Conservation (phyloP, 1,284 basidiomycete genomes). For the Erythrobasidium hasegawianum region DNA sequence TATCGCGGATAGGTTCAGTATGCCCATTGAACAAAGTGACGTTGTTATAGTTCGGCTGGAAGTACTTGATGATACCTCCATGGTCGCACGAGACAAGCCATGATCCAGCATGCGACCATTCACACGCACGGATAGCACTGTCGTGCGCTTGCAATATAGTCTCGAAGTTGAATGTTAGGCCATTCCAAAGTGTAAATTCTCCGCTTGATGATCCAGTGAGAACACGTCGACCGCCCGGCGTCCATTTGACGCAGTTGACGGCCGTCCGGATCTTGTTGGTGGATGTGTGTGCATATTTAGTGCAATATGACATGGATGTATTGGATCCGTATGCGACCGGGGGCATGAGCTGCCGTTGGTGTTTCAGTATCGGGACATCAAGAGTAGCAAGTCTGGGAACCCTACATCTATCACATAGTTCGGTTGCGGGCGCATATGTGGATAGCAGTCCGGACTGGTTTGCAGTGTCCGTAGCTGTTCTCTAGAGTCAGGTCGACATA, state of each 20-base stretch:
- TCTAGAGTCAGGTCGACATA: background rate
- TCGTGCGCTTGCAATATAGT: conserved; percentile 93
- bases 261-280: conserved; percentile 98
- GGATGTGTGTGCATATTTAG: conserved; percentile 94
- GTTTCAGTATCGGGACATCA: background rate
- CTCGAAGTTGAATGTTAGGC: conserved; percentile 98
- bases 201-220: conserved; percentile 94
- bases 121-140: conserved; percentile 80
- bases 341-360: conserved; percentile 68
- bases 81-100: conserved; percentile 92
- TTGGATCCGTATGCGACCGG: conserved; percentile 85
- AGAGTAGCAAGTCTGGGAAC: background rate
- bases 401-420: conserved; percentile 47
- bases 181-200: conserved; percentile 99
- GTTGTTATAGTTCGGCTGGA: conserved; percentile 98
- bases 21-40: conserved; percentile 88
- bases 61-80: conserved; percentile 93
- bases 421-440: conserved; percentile 67
- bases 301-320: conserved; percentile 83
- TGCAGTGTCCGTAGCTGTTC: conserved; percentile 37
- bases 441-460: conserved; percentile 56
- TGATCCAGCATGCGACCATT: conserved; percentile 84
- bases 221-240: conserved; percentile 85
- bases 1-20: conserved; percentile 72
- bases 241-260: conserved; percentile 96